Evolutionary conservation across 1,139 yeast genomes (phyloP), one percentile per base, ranked within the genome.

Genomic region (Taphrina flavorubra): DNA sequence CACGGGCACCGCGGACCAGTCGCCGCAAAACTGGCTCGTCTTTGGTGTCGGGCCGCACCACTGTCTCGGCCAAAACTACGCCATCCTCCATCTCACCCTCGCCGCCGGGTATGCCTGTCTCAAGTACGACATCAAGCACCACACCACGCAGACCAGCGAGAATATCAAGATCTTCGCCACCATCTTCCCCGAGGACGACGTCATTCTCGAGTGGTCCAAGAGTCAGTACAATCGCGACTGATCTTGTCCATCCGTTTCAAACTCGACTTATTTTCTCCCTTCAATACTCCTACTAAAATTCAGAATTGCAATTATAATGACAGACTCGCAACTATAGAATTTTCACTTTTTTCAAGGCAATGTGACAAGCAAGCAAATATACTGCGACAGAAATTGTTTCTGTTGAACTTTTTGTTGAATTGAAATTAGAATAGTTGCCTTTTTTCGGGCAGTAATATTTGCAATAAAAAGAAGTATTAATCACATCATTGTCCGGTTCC

Each of bases 41-140:
- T 94, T 94, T 76, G 99, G 99, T 71, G 87, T 96, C 68, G 99
- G 99, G 70, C 94, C 97, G 16, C 99, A 94, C 77, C 92, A 89
- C 71, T 94, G 99, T 80, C 82, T 94, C 74, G 99, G 99, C 74
- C 95, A 91, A 81, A 90, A 87, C 72, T 94, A 92, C 77, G 99
- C 94, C 70, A 83, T 90, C 85, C 87, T 91, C 86, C 85, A 92
- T 73, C 88, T 94, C 79, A 87, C 96, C 20, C 92, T 90, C 58
- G 83, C 92, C 83, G 85, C 94, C 77, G 99, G 99, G 77, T 92
- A 92, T 79, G 92, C 90, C 69, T 84, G 89, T 55, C 79, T 94
- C 85, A 81, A 85, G 74, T 84, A 92, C 69, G 94, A 94, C 78
- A 85, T 94, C 81, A 80, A 84, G 71, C 99, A 94, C 78, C 85